Conservation (phyloP, 257 asterid genomes). For the Solanum paucissectum region DNA sequence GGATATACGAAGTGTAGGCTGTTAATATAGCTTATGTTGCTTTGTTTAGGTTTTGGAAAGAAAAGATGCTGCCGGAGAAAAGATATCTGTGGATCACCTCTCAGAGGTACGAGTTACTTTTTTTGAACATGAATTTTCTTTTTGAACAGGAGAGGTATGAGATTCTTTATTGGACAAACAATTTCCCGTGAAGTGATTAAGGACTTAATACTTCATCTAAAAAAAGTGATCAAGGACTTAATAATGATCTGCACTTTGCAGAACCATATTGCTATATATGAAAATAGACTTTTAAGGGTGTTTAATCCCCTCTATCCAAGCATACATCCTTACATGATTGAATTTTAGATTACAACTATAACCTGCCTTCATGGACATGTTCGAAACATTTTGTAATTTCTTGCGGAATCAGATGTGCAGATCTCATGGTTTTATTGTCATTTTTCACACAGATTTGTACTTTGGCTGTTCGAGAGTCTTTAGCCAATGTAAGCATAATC, state of each 20-base stretch:
- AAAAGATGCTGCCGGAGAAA: slow-evolving; percentile 34
- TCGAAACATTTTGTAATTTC: background rate
- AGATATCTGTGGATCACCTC: slow-evolving; percentile 44
- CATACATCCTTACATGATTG: background rate
- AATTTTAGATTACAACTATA: background rate
- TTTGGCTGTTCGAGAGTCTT: slow-evolving; percentile 54
- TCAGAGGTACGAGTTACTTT: slow-evolving; percentile 38
- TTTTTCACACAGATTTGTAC: slow-evolving; percentile 50
- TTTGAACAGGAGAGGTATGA: slow-evolving; percentile 28
- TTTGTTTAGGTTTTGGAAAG: slow-evolving; percentile 57
- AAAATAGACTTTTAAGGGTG: background rate
- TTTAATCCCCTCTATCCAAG: background rate
- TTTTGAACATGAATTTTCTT: background rate
- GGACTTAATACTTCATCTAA: background rate
- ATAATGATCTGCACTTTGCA: background rate
- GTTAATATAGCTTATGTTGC: background rate
- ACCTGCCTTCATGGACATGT: background rate
- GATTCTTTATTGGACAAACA: background rate
- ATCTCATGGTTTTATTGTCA: background rate
- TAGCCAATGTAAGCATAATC: slow-evolving; percentile 24
- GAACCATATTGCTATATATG: background rate
- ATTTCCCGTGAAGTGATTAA: background rate
- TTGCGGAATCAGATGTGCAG: background rate
- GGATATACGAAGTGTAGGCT: background rate
- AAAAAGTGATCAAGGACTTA: background rate